Evolutionary conservation across 2,329 filamentous ascomycete species (phyloP), one percentile per base, ranked within the genome.

Genomic region (Alternaria postmessia): DNA sequence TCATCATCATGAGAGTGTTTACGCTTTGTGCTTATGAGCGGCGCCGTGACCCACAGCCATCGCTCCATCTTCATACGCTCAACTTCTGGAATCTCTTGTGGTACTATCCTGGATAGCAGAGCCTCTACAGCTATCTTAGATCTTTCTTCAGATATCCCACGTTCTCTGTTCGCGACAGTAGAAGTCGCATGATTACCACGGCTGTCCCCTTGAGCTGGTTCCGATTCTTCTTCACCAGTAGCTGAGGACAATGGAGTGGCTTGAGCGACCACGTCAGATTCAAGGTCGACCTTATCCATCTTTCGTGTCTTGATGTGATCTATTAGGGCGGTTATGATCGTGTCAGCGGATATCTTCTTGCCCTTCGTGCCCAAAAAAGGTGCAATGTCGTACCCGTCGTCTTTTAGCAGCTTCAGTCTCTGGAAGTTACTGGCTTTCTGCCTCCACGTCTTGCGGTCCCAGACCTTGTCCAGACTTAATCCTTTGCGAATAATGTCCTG

Each of bases 321-420:
- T 22, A 63, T 20, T 7, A 65, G 24, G 8, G 48, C 60, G 4
- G 53, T 38, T 12, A 57, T 53, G 20, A 63, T 54, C 16, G 52
- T 14, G n/a, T 57, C 53, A 1, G 56, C 38, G 1, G 22, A 32
- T 42, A 9, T 47, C 46, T 16, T 60, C 8, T 34, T 44, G 22
- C 2, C n/a, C 51, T 32, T 60, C 8, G 18, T 48, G 20, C 1
- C 11, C 16, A 22, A 7, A 11, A 65, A 30, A n/a, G 46, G 26
- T 7, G 3, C 20, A 7, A 65, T 62, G 18, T 65, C 57, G 28
- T 60, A 63, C 7, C 62, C 62, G 18, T 65, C 57, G n/a, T 65
- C 53, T 46, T 63, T 56, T 8, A 65, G 32, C n/a, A 65, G 26
- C 30, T 60, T 57, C 9, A 63, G 47, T 14, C 62, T 46, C 8